Conservation (phyloP, 345 rosid genomes). For the Erucastrum elatum region DNA sequence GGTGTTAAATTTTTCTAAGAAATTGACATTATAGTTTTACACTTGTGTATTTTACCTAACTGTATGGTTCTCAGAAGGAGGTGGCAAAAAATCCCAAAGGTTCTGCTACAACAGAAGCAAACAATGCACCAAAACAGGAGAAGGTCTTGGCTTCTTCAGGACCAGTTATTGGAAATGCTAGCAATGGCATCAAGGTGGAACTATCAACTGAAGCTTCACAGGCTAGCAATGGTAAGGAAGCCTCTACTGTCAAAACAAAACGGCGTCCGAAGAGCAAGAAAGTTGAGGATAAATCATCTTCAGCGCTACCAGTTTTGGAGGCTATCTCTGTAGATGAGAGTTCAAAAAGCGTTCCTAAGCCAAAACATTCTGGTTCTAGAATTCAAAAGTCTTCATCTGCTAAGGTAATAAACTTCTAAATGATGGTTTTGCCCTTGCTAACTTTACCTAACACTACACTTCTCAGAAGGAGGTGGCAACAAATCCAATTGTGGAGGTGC, state of each 20-base stretch:
- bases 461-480: constrained; percentile 44
- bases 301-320: constrained; percentile 36
- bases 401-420: constrained; percentile 46
- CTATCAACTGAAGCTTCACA: constrained; percentile 32
- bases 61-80: constrained; percentile 48
- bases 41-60: constrained; percentile 36
- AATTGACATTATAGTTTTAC: constrained; percentile 13
- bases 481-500: constrained; percentile 27
- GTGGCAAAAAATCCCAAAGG: constrained; percentile 28
- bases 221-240: constrained; percentile 29
- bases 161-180: constrained; percentile 20
- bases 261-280: constrained; percentile 49
- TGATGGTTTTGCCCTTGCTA: constrained; percentile 21
- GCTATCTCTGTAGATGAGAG: constrained; percentile 34
- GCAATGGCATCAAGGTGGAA: constrained; percentile 24
- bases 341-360: constrained; percentile 32
- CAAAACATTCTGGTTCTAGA: constrained; percentile 37
- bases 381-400: constrained; percentile 24
- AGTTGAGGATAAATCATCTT: constrained; percentile 42
- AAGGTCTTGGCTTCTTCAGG: constrained; percentile 28
- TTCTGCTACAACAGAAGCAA: constrained; percentile 43
- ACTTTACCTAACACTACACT: constrained; percentile 39
- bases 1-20: constrained; percentile 42
- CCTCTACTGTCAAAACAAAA: constrained; percentile 41
- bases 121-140: constrained; percentile 21